Conservation (phyloP, 2,329 filamentous ascomycete species). For the Verticillium nubilum region DNA sequence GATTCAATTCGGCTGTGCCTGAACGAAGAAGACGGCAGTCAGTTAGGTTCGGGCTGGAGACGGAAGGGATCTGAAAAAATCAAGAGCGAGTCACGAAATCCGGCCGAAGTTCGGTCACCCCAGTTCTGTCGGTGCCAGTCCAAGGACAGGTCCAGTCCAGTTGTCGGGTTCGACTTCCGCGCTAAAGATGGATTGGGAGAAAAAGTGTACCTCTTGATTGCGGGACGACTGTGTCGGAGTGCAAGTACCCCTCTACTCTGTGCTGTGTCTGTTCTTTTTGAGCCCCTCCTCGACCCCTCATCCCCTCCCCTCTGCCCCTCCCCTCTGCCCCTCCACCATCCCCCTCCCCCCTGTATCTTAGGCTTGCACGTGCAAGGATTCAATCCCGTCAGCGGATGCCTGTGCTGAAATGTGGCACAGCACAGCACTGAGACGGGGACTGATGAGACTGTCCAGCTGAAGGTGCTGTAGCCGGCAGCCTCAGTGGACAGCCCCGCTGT, state of each 20-base stretch:
- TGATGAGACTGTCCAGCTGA: background rate
- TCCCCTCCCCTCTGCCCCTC: background rate
- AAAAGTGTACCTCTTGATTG: background rate
- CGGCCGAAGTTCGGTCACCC: constrained; percentile 1
- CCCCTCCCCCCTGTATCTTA: background rate
- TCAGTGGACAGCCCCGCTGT: background rate
- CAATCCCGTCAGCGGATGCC: background rate
- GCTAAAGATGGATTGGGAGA: background rate
- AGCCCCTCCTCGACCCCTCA: background rate
- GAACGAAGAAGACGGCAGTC: background rate
- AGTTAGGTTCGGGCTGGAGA: background rate
- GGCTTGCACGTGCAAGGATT: no score
- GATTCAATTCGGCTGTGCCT: background rate
- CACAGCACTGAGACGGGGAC: no score
- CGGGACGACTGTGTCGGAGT: background rate
- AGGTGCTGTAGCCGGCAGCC: background rate
- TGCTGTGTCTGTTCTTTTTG: background rate
- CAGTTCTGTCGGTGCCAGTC: no score
- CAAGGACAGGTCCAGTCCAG: no score
- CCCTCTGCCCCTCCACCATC: background rate
- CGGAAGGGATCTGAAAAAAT: background rate
- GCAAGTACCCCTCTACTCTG: background rate
- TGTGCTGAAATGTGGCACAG: background rate
- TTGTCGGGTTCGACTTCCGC: background rate
- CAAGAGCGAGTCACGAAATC: constrained; percentile 1